These are phyloP conservation scores for Adansonia madagascariensis DNA, from an alignment of 441 rosid genomes.

Conservation along the genomic window DNA sequence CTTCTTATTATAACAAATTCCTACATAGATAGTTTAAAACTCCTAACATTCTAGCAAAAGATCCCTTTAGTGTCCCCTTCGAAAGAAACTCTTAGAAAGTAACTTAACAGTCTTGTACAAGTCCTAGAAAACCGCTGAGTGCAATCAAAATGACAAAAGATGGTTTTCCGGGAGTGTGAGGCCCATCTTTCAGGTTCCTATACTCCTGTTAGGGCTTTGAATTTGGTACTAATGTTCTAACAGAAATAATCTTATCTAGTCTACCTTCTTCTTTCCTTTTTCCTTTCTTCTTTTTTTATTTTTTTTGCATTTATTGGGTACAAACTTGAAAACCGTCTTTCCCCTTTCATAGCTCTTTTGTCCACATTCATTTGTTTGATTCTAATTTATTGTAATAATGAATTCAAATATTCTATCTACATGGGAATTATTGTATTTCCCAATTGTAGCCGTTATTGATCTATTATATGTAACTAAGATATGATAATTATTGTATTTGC, in stretches of 20 bases:
- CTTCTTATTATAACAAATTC: neutral
- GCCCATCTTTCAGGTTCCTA: neutral
- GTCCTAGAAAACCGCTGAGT: neutral
- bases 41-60: slow-evolving; percentile 4
- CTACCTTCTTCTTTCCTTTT: neutral
- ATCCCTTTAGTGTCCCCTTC: neutral
- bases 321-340: neutral
- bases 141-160: neutral
- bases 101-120: neutral
- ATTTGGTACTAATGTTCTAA: neutral
- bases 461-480: neutral
- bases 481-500: neutral
- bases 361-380: neutral
- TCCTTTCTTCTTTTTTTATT: neutral
- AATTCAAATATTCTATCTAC: neutral
- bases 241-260: neutral
- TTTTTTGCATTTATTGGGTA: neutral
- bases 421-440: neutral
- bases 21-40: slow-evolving; percentile 6
- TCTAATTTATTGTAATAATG: neutral
- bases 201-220: neutral
- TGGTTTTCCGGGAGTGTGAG: neutral
- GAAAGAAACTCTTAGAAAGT: neutral
- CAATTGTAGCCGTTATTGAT: neutral
- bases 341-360: neutral